Percentiles rank a stretch among this genome's conserved stretches.
Conservation (phyloP, 1,139 yeast species). For the Saccharomycopsis hybrid region DNA sequence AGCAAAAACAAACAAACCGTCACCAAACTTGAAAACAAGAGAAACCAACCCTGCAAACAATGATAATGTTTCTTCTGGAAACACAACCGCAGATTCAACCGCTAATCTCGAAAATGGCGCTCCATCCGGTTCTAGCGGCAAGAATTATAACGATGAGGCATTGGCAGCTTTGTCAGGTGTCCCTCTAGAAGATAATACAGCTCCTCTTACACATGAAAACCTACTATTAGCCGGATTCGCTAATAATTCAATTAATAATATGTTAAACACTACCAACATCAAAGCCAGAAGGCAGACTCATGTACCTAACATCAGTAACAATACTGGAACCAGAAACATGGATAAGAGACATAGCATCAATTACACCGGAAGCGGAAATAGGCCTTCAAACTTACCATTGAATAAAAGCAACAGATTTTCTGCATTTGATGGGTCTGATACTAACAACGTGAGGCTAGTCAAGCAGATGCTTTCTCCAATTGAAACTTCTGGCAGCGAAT, state of each 20-base stretch:
- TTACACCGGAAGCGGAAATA: neutral
- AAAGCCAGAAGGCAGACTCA: slow-evolving; percentile 1
- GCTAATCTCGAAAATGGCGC: neutral
- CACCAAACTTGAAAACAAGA: slow-evolving; percentile 10
- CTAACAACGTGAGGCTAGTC: slow-evolving; percentile 6
- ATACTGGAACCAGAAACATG: neutral
- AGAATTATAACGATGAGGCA: slow-evolving; percentile 17
- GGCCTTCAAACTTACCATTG: neutral
- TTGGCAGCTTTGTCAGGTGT: slow-evolving; percentile 16
- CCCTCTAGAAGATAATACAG: neutral
- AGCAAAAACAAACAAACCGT: slow-evolving; percentile 5
- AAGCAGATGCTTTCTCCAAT: slow-evolving; percentile 17
- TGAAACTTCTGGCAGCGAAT: slow-evolving; percentile 17
- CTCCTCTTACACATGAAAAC: too few species aligned
- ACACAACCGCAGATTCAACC: too few species aligned
- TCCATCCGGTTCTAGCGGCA: neutral
- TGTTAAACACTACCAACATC: too few species aligned
- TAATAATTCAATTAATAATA: too few species aligned
- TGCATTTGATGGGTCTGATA: slow-evolving; percentile 17
- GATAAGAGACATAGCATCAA: slow-evolving; percentile 5
- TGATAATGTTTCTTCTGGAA: too few species aligned
- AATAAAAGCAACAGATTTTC: slow-evolving; percentile 13
- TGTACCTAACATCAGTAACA: neutral
- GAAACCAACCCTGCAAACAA: too few species aligned
- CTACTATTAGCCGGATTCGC: too few species aligned